A percentile compares a stretch with the other conserved stretches of the same genome.
phyloP scores from a whole-genome alignment of 2,329 filamentous ascomycete genomes.

The Epichloe aotearoae region DNA sequence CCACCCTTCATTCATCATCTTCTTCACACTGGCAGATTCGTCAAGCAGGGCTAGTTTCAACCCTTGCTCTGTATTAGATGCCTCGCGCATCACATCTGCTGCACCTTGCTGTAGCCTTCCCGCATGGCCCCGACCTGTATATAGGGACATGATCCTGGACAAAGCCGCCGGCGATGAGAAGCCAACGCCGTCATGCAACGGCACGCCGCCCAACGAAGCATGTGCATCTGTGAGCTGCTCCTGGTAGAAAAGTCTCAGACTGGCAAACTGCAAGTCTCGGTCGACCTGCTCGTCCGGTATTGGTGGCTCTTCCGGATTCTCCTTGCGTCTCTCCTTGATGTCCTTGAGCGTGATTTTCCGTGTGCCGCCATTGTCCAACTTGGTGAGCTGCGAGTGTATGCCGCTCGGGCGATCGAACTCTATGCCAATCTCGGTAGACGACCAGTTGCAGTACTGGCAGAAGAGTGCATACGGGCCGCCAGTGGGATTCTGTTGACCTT shows the following conservation, averaged over 20 bases:
- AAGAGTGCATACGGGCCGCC: slow-evolving; percentile 59
- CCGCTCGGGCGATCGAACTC: slow-evolving; percentile 82
- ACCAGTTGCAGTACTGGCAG: slow-evolving; percentile 91
- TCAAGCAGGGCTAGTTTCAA: slow-evolving; percentile 49
- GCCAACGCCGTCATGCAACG: slow-evolving; percentile 28
- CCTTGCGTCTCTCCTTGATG: slow-evolving; percentile 37
- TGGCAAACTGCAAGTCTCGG: slow-evolving; percentile 57
- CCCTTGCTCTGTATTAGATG: slow-evolving; percentile 56
- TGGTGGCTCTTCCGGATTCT: slow-evolving; percentile 24
- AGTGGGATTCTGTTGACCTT: slow-evolving; percentile 17
- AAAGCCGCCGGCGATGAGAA: slow-evolving; percentile 68
- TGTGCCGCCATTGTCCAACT: slow-evolving; percentile 50
- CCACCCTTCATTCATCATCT: slow-evolving; percentile 48
- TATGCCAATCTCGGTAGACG: slow-evolving; percentile 75
- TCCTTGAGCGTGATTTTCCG: slow-evolving; percentile 37
- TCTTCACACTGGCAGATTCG: slow-evolving; percentile 47
- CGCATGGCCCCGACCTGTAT: slow-evolving; percentile 52
- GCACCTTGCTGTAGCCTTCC: slow-evolving; percentile 55
- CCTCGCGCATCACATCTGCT: slow-evolving; percentile 68
- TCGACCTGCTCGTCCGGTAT: slow-evolving; percentile 37
- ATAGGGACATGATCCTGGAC: slow-evolving; percentile 82
- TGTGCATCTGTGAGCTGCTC: slow-evolving; percentile 56
- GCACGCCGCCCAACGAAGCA: slow-evolving; percentile 34
- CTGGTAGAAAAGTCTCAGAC: slow-evolving; percentile 70
- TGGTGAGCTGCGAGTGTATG: slow-evolving; percentile 67